Evolutionary conservation across 495 filamentous ascomycete genomes (phyloP), one percentile per base, ranked within the genome.

Genomic region (Bathelium albidoporum): DNA sequence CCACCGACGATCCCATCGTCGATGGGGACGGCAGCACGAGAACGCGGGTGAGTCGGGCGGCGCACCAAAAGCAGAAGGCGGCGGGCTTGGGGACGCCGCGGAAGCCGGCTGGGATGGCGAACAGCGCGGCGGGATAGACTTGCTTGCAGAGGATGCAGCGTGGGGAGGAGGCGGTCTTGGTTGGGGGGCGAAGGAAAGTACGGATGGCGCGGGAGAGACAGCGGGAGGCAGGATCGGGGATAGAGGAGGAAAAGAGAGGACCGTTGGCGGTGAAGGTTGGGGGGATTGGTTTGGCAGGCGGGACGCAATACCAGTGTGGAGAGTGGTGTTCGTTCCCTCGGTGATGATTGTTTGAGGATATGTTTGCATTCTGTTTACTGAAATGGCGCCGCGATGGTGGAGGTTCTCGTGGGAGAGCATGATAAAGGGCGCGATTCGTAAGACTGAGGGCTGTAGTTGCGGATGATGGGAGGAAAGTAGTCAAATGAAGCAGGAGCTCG

Each of bases 81-180:
- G 61, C 53, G 64, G 64, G 44, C 60, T 66, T 58, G 31, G 59
- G 24, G 62, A 62, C 1, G 68, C 65, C 32, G 20, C 60, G 49
- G 49, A 55, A 29, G 49, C 49, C 49, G 49, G 49, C 29, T 11
- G 20, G 5, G 24, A 5, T 9, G 5, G 20, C 5, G 61, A 71
- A 71, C 22, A 63, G 55, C 12, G 16, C 0, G 10, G 43, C 10
- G 2, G 69, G 66, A 26, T 67, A 67, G 18, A 49, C 26, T 1
- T 53, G 31, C 49, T 69, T 71, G 65, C 69, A 71, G 58, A 68
- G 65, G 12, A 64, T 43, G 43, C 69, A 71, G 43, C 66, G 64
- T 2, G 62, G 52, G 31, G 52, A 64, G 12, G 39, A 43, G n/a
- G 45, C 65, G 1, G 45, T 44, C 5, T 49, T 43, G 10, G 61